Evolutionary conservation across 176 grass and related monocot species (phyloP), one percentile per base, ranked within the genome.

Genomic region (Paspalum vaginatum): DNA sequence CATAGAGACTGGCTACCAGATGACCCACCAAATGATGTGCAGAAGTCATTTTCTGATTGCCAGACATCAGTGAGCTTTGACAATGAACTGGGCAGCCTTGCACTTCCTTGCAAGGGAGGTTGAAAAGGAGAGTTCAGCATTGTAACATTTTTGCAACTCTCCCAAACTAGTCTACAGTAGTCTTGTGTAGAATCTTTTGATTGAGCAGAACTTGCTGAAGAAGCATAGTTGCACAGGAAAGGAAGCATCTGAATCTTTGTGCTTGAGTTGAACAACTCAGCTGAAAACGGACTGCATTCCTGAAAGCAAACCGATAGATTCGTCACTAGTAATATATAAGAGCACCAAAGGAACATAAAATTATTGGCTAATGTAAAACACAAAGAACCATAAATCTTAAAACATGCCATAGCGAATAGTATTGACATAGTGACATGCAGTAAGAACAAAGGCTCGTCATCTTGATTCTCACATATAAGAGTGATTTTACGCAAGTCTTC

Each of bases 101-200:
- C 83, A 60, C 73, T 77, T 83, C 78, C 84, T 86, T 87, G 79
- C 82, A 83, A 87, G 50, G 78, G 69, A 61, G 84, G 63, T 67
- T 88, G 80, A 85, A 97, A 97, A 8, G 94, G 94, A 76, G 94
- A 94, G 73, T 94, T 92, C 39, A 74, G 71, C 73, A 92, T 88
- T 21, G 91, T 70, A 69, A 92, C 68, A 65, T 87, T 58, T 72
- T 94, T 89, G 91, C 95, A 94, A 42, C 83, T 72, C 62, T 89
- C 80, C 91, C 95, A 97, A 40, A 97, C 87, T 40, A 78, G 39
- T 48, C 72, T 61, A 43, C 91, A 97, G 81, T 89, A 97, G 41
- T 82, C 80, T 38, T 80, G 79, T 11, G 87, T 84, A 49, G 89
- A 68, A 40, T 92, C 89, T 80, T 90, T 94, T 37, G 91, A 87